Evolutionary conservation across 2,329 filamentous ascomycete genomes (phyloP).

Genomic region (Alternaria burnsii): DNA sequence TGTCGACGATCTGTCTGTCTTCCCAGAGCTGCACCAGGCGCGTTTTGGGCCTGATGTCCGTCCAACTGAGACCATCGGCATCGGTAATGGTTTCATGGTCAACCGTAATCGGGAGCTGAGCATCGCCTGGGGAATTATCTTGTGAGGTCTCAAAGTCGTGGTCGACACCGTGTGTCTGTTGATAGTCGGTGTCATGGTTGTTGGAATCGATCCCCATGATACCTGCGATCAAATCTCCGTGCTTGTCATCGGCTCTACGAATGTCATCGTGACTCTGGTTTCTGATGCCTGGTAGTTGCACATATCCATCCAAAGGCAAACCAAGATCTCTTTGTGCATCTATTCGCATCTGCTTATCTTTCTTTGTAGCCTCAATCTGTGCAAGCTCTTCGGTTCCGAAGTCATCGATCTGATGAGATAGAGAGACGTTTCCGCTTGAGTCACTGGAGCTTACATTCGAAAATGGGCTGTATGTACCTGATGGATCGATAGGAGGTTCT

Average conservation of each 20-base stretch:
- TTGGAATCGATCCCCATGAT: neutral
- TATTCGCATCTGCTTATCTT: neutral
- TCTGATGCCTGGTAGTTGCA: neutral
- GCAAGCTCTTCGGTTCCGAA: neutral
- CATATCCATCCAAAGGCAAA: neutral
- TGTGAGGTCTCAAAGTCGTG: no score
- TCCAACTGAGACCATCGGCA: no score
- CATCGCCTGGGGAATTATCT: no score
- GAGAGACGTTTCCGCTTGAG: neutral
- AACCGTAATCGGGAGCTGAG: no score
- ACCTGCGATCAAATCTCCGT: neutral
- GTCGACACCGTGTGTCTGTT: no score
- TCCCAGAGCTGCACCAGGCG: neutral
- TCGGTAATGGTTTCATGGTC: no score
- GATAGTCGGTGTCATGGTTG: neutral
- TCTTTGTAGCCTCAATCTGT: no score
- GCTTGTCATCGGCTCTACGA: neutral
- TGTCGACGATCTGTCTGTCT: neutral
- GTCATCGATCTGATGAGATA: neutral
- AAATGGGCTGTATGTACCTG: neutral
- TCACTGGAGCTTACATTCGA: neutral
- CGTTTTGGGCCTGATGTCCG: neutral
- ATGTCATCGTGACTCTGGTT: neutral
- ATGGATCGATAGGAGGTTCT: neutral
- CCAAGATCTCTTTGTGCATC: neutral